A percentile compares a stretch with the other conserved stretches of the same genome.
Conservation (phyloP, 192 early-diverging fungal genomes). For the Paraglomus brasilianum region DNA sequence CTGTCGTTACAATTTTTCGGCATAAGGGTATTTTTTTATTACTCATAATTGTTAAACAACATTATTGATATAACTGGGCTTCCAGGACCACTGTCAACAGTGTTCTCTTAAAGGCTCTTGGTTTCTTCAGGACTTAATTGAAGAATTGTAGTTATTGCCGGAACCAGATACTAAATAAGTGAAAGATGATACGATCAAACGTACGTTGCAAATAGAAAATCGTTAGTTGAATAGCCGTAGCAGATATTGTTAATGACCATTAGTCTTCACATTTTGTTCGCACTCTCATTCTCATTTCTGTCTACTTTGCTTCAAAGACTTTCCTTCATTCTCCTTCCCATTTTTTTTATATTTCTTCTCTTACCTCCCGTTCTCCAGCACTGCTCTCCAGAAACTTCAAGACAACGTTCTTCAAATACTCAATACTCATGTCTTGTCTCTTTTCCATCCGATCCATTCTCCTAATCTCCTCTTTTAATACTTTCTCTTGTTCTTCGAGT, state of each 20-base stretch:
- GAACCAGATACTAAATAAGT: slow-evolving; percentile 26
- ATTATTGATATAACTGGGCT: slow-evolving; percentile 32
- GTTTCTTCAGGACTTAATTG: slow-evolving; percentile 46
- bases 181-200: too few relatives aligned
- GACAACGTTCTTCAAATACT: slow-evolving; percentile 72
- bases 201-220: too few relatives aligned
- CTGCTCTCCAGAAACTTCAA: slow-evolving; percentile 61
- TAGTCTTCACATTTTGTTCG: too few relatives aligned
- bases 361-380: slow-evolving; percentile 40
- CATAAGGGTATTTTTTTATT: too few relatives aligned
- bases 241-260: too few relatives aligned
- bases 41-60: too few relatives aligned
- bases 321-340: too few relatives aligned
- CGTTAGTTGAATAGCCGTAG: too few relatives aligned
- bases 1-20: too few relatives aligned
- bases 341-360: background rate
- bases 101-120: slow-evolving; percentile 37
- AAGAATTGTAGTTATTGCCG: slow-evolving; percentile 45
- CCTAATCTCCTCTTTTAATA: slow-evolving; percentile 60
- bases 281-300: too few relatives aligned
- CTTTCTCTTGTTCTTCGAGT: slow-evolving; percentile 55
- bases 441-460: slow-evolving; percentile 59
- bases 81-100: slow-evolving; percentile 30
- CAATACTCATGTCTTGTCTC: slow-evolving; percentile 62
- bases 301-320: too few relatives aligned